A percentile compares a stretch with the other conserved stretches of the same genome.
phyloP scores from a whole-genome alignment of 164 flowering plant species.

The Protea cynaroides region DNA sequence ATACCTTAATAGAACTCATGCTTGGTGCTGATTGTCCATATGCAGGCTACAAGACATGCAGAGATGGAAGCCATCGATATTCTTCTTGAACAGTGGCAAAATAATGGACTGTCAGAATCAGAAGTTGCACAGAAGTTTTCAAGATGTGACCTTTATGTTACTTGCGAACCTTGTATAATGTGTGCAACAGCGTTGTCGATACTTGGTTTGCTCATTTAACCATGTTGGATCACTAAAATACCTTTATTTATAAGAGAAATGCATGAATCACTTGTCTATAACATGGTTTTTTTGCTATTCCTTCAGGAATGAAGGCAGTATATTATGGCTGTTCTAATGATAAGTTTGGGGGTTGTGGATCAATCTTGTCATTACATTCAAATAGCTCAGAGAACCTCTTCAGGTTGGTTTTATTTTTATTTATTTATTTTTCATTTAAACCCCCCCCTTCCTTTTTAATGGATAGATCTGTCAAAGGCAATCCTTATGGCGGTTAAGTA shows the following conservation, averaged over 20 bases:
- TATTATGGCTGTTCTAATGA: slow-evolving; percentile 92
- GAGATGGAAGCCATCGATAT: slow-evolving; percentile 93
- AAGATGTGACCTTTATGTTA: slow-evolving; percentile 72
- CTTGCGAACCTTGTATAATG: slow-evolving; percentile 99
- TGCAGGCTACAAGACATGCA: slow-evolving; percentile 90
- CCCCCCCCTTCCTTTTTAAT: too few relatives aligned
- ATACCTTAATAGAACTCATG: too few relatives aligned
- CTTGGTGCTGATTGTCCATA: background rate
- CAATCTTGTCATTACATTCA: slow-evolving; percentile 72
- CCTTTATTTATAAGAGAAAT: background rate
- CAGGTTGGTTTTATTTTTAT: slow-evolving; percentile 20
- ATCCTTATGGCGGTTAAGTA: too few relatives aligned
- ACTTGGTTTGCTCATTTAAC: slow-evolving; percentile 43
- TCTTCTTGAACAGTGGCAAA: slow-evolving; percentile 68
- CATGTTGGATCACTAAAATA: background rate
- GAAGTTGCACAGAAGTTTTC: slow-evolving; percentile 62
- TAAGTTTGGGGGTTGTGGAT: slow-evolving; percentile 96
- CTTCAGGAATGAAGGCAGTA: slow-evolving; percentile 67
- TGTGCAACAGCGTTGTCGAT: slow-evolving; percentile 85
- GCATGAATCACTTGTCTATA: background rate
- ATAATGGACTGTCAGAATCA: slow-evolving; percentile 40
- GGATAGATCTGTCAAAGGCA: too few relatives aligned
- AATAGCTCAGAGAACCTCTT: slow-evolving; percentile 21
- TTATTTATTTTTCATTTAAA: too few relatives aligned
- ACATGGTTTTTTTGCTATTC: background rate